Base-by-base conservation (phyloP, 768 basidiomycete species). In the Boletus subparvulus region DNA sequence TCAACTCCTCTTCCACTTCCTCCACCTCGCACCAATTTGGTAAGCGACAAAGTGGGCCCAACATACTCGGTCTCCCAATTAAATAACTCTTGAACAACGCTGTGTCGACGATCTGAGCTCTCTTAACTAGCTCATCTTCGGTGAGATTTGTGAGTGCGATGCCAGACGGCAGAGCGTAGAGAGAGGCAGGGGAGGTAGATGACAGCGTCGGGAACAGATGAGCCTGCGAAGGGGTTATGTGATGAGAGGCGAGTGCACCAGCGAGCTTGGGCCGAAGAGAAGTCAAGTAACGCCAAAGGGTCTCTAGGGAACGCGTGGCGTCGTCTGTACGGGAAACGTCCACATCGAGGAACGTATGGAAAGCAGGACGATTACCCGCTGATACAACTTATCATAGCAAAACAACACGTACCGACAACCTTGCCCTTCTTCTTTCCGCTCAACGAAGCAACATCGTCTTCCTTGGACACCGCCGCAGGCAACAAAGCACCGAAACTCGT, bases 1-100 rank as follows among this genome's bases (percentile, higher is more conserved):
- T 80, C 50, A 99, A 73, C 57, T 93, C 83, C 67, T 90, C 93
- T 69, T 99, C 94, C 1, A 95, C 92, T 65, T 95, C 91, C 6
- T 85, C 85, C 1, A 98, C 94, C 67, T 98, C 97, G 71, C 96
- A 98, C 94, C 94, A 99, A 71, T 97, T 98, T 3, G 92, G 83
- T 26, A 96, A 77, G 42, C 96, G 82, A 72, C 96, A 98, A 48
- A 98, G 72, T 32, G 92, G 85, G 0, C 92, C 93, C 11, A 98
- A 75, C 54, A 99, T 74, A 13, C 80, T 82, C 0, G 96, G 93
- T 43, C 88, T 78, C 41, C 88, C 87, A 21, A 92, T 79, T 21
- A 98, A 75, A 70, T 96, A 97, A 3, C 89, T 86, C 73, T 97
- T 96, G 74, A 98, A 94, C 61, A 98, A 74, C 10, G 92, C 95